Evolutionary conservation across 345 rosid genomes (phyloP), one percentile per base, ranked within the genome.

Genomic region (Gossypium arboreum): DNA sequence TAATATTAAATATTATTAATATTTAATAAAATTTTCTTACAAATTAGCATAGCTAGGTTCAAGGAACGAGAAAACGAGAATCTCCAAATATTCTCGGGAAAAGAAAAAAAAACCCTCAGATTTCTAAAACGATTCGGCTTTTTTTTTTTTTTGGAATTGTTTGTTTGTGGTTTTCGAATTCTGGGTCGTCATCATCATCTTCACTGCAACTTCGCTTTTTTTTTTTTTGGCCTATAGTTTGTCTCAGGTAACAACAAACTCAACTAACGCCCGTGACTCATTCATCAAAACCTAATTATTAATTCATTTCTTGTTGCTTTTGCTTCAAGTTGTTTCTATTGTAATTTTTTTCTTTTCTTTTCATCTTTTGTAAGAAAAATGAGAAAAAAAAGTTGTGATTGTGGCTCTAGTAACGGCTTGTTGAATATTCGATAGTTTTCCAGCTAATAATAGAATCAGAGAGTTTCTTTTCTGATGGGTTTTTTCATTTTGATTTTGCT

Each of bases 321-420:
- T 2, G 27, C 79, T 70, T 75, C 71, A 77, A 77, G 79, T 79
- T 78, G 70, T 51, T 41, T 34, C 7, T 0, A 18, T 56, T 10
- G 10, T 54, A 54, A 54, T 7, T 34, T 45, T 17, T 39, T 12
- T 0, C 3, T 10, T 54, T 71, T 50, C 2, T 9, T 25, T 13
- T 17, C 25, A 10, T 29, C 41, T 63, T 66, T 16, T 48, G 11
- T 3, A 7, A 25, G 43, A 48, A 68, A 68, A 7, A 13, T 29
- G 16, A 15, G 15, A 68, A 0, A 13, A 66, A 48, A 22, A 3
- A 13, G 22, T 16, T 50, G 41, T 43, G 10, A 48, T 55, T 39
- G 2, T 43, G 45, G 43, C 68, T 69, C 9, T 62, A 2, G 22
- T 25, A 71, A 41, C 50, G 60, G 56, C 54, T 79, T 67, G 66